A percentile compares a stretch with the other conserved stretches of the same genome.
Evolutionary conservation across 495 filamentous ascomycete species (phyloP).

Genomic region (Oidiodendron maius): DNA sequence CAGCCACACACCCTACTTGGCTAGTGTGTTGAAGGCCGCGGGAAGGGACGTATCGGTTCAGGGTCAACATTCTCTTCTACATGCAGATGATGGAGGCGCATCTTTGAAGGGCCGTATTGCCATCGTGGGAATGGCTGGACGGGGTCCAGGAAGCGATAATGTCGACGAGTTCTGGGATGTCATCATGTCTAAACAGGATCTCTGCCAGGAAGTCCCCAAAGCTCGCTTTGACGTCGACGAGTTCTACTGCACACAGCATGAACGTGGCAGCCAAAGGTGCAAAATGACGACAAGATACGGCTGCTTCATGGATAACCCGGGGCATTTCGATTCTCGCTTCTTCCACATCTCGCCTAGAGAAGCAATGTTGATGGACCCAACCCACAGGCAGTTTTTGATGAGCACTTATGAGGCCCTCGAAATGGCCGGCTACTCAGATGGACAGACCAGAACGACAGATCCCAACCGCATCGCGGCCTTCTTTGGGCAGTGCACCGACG

Average conservation of each 20-base stretch:
- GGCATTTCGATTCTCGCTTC: too few species aligned
- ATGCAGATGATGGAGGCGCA: background rate
- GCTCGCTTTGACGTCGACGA: conserved; percentile 78
- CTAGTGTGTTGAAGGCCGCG: background rate
- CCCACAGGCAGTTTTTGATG: conserved; percentile 74
- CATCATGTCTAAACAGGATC: conserved; percentile 57
- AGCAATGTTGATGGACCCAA: conserved; percentile 84
- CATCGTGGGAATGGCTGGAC: conserved; percentile 72
- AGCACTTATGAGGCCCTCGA: conserved; percentile 89
- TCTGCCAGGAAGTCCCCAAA: conserved; percentile 54
- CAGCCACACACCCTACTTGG: background rate
- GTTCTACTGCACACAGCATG: background rate
- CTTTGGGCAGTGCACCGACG: conserved; percentile 26
- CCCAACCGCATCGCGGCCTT: conserved; percentile 45
- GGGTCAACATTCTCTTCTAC: background rate
- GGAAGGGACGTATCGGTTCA: background rate
- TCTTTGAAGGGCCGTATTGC: conserved; percentile 29
- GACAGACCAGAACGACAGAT: conserved; percentile 62
- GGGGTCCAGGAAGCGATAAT: conserved; percentile 66
- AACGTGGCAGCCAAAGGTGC: background rate
- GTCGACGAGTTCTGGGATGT: conserved; percentile 68
- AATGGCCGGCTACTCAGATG: conserved; percentile 82
- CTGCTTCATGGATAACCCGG: conserved; percentile 34
- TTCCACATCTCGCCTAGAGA: conserved; percentile 99
- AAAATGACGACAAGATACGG: conserved; percentile 34